A percentile compares a stretch with the other conserved stretches of the same genome.
These are phyloP conservation scores for Arthrinium phaeospermum DNA, from an alignment of 2,329 filamentous ascomycete species.

Conservation along the genomic window DNA sequence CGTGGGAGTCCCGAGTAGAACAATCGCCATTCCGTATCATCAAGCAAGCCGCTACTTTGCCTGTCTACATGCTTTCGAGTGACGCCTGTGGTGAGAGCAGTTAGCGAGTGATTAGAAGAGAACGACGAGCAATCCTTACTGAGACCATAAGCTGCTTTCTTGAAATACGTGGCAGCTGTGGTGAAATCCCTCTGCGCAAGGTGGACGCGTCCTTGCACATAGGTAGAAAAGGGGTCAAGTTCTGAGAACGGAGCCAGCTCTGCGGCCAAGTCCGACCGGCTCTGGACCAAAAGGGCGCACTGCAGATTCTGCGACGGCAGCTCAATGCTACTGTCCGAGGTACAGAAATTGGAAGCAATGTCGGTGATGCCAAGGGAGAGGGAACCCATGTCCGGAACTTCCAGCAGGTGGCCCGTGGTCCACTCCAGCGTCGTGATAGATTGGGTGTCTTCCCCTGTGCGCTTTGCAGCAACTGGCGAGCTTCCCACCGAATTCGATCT, in stretches of 20 bases:
- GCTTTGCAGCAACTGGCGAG: conserved; percentile 44
- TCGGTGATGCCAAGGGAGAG: conserved; percentile 67
- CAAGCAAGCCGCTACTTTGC: conserved; percentile 71
- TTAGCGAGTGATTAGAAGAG: not conserved
- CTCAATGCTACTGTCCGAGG: conserved; percentile 68
- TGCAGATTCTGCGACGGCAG: conserved; percentile 65
- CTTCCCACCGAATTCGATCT: conserved; percentile 43
- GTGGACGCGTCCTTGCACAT: conserved; percentile 82
- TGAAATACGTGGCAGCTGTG: conserved; percentile 77
- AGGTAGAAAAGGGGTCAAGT: conserved; percentile 70
- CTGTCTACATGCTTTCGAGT: conserved; percentile 51
- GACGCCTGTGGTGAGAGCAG: conserved; percentile 44
- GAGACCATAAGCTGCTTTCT: conserved; percentile 81
- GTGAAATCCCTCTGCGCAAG: conserved; percentile 76
- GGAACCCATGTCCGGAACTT: conserved; percentile 56
- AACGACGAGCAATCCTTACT: conserved; percentile 62
- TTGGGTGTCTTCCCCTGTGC: conserved; percentile 51
- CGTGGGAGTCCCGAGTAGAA: conserved; percentile 75
- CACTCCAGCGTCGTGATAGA: conserved; percentile 64
- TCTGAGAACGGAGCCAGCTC: conserved; percentile 63
- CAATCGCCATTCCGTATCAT: conserved; percentile 74
- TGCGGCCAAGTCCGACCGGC: conserved; percentile 64
- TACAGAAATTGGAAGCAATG: conserved; percentile 70
- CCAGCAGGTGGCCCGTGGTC: conserved; percentile 67
- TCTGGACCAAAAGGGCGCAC: conserved; percentile 64